Base-by-base conservation (phyloP, 805 yeast species). In the Metschnikowia henanensis region DNA sequence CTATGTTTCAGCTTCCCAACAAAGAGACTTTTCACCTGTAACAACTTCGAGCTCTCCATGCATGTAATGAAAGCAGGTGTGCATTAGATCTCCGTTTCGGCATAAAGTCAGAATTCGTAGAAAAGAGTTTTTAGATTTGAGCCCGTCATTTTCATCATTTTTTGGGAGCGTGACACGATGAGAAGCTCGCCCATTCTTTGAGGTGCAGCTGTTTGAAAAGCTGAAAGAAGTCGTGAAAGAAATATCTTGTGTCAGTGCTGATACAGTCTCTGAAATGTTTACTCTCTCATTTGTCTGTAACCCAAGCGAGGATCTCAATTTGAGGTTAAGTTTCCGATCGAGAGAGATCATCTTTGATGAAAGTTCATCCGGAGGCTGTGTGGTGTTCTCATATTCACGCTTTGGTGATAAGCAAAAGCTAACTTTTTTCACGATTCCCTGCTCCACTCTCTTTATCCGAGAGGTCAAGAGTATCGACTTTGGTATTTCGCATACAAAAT, bases 401-500 rank as follows among this genome's bases (percentile, higher is more conserved):
- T 36, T 19, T n/a, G 19, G 39, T 28, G 30, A 12, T 21, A 37
- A 16, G 30, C 22, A 21, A 10, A 37, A 37, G 3, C 35, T 32
- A 13, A 37, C 41, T 18, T 37, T 37, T n/a, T 21, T 37, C 15
- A 15, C 29, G 7, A 13, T 12, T 9, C 16, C 17, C 10, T 15
- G 5, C 9, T 30, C 16, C 13, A 21, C 3, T 3, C 15, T 18
- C 15, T 19, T 20, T 7, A 7, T 10, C 2, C 16, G n/a, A 6
- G 41, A 15, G 13, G 18, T 16, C 15, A 37, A 37, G n/a, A 37
- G 41, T 20, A 37, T 37, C 5, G 41, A 37, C 19, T 37, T 37
- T 21, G 41, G 41, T 19, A n/a, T 30, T 8, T 17, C 25, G 5
- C 28, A 20, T 15, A 15, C 15, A 6, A 15, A 23, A 23, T 35